Evolutionary conservation across 129 eudicot genomes (phyloP), one percentile per base, ranked within the genome.

Genomic region (Pulicaria dysenterica): DNA sequence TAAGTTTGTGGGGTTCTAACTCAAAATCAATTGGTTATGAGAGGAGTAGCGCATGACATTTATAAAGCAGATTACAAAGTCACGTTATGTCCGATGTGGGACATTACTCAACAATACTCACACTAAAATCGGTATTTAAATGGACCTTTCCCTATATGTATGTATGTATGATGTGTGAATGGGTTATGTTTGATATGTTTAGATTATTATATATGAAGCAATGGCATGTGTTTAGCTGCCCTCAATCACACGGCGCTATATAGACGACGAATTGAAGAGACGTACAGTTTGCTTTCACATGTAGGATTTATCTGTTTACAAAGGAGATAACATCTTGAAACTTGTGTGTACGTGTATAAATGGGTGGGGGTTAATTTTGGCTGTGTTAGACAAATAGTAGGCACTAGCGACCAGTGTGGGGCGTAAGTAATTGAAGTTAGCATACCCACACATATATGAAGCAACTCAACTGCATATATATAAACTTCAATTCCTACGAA

Each of bases 331-430:
- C 16, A 60, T 37, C 46, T 38, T 58, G 61, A 73, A 60, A 73
- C 50, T 53, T 51, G 56, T 66, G 56, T 73, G 72, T 64, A n/a
- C n/a, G 72, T 62, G 40, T 39, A 47, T 47, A 17, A 51, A 54
- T 43, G 61, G 42, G 79, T 64, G 77, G 68, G 77, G 55, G 68
- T 61, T 51, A 64, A 31, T 73, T 24, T 75, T 75, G 79, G 73
- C 79, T 75, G 46, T 54, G 73, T 65, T 75, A 75, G 66, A 75
- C 77, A 17, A n/a, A 48, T 45, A 15, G 1, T 65, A 59, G 41
- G 14, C 70, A 38, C 62, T 53, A 75, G 58, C 58, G 40, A 72
- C 39, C 10, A 46, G 17, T 45, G 77, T 72, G 58, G 77, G 77
- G 68, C 68, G 58, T 72, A 34, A 72, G 16, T 58, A 24, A 24